phyloP scores from a whole-genome alignment of 441 rosid species.

The Geranium incanum region DNA sequence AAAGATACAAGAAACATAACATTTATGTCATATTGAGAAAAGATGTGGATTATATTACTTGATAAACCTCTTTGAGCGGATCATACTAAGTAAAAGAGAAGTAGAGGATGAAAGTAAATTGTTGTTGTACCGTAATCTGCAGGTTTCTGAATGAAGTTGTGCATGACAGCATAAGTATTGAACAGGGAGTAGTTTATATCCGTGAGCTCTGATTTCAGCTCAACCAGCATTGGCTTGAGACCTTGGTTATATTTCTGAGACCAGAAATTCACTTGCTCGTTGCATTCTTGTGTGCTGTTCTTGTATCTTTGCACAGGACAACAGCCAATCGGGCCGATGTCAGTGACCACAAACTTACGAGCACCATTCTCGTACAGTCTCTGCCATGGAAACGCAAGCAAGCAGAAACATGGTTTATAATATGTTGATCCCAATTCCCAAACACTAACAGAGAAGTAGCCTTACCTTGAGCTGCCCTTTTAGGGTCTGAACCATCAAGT shows the following conservation, averaged over 20 bases:
- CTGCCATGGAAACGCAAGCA: slow-evolving; percentile 27
- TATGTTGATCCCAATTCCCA: not conserved
- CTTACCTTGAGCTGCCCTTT: slow-evolving; percentile 52
- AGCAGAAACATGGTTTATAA: not conserved
- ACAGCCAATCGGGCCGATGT: slow-evolving; percentile 52
- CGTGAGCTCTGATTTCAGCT: slow-evolving; percentile 35
- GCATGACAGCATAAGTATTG: slow-evolving; percentile 35
- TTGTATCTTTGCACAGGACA: slow-evolving; percentile 41
- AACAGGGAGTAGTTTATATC: slow-evolving; percentile 46
- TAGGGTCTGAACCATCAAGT: slow-evolving; percentile 36
- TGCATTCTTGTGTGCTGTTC: slow-evolving; percentile 39
- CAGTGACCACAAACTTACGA: slow-evolving; percentile 46
- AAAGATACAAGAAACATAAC: not conserved
- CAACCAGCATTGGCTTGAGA: slow-evolving; percentile 34
- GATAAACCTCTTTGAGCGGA: too few species aligned
- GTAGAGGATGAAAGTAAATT: not conserved
- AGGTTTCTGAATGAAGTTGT: slow-evolving; percentile 40
- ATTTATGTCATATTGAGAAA: too few species aligned
- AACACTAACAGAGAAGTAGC: not conserved
- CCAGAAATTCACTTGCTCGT: slow-evolving; percentile 36
- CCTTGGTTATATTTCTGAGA: slow-evolving; percentile 34
- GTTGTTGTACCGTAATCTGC: slow-evolving; percentile 37
- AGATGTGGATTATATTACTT: too few species aligned
- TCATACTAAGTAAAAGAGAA: too few species aligned
- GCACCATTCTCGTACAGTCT: slow-evolving; percentile 41